Base-by-base conservation (phyloP, 768 basidiomycete genomes). In the Gelatoporia subvermispora region DNA sequence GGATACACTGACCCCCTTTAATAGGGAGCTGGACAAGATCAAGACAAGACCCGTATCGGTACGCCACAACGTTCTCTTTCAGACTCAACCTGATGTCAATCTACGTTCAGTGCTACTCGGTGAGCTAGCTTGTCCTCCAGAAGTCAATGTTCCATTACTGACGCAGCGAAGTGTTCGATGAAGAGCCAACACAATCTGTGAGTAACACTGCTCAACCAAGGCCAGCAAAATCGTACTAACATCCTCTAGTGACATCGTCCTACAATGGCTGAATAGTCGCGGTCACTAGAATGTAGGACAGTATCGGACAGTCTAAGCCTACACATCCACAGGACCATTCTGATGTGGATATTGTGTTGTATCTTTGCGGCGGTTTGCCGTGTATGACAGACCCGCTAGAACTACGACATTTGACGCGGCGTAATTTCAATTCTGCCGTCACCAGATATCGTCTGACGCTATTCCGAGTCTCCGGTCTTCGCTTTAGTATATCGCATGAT, bases 141-240 rank as follows among this genome's bases (percentile, higher is more conserved):
- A 52, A 21, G 25, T 34, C 44, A 31, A 47, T 17, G 31, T 20
- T 13, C 41, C 20, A 31, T 5, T 13, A 13, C 13, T 40, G 10
- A 39, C 25, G 41, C 9, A 13, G 11, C 22, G 1, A 57, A 96
- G 93, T 95, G 93, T 64, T 96, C 92, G 2, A 94, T 95, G 86
- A 94, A 93, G 68, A 93, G 84, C 60, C 88, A 90, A 65, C 92
- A 96, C 65, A 96, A 96, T 63, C 70, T 96, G 85, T 88, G 57
- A 47, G 87, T 64, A 7, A 18, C n/a, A 28, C 22, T 22, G 17
- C 1, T 17, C 2, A n/a, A n/a, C n/a, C n/a, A 13, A 31, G 28
- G 28, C 28, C 7, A 20, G 18, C n/a, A 5, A n/a, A 10, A 34
- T 39, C 41, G 23, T 34, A 37, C 38, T 43, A 47, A 49, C 35